A percentile compares a stretch with the other conserved stretches of the same genome.
Conservation (phyloP, 2,329 filamentous ascomycete species). For the Fusarium sp. region DNA sequence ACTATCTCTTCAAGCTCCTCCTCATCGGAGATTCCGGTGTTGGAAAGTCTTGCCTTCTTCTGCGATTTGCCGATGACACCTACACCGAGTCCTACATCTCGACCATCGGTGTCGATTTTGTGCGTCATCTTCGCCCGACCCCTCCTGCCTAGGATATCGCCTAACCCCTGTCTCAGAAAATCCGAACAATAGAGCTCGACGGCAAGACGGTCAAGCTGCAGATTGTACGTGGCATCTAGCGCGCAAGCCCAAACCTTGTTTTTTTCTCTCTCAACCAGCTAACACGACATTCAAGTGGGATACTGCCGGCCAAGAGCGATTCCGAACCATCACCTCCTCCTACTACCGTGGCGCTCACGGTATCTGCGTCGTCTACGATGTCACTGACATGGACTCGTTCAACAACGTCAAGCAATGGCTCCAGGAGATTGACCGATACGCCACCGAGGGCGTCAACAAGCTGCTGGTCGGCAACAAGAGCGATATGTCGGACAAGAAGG, state of each 20-base stretch:
- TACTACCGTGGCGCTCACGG: constrained; percentile 99
- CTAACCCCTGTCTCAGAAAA: constrained; percentile 77
- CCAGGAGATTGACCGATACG: constrained; percentile 99
- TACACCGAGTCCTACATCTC: constrained; percentile 99
- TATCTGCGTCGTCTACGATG: constrained; percentile 99
- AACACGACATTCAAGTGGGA: constrained; percentile 78
- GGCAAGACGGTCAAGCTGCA: constrained; percentile 99
- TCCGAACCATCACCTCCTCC: constrained; percentile 99
- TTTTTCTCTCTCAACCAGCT: constrained; percentile 6
- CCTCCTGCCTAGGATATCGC: constrained; percentile 13
- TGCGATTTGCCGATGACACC: constrained; percentile 98
- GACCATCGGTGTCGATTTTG: constrained; percentile 99
- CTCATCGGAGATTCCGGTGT: constrained; percentile 99
- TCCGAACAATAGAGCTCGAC: constrained; percentile 98
- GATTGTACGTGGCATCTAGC: constrained; percentile 76
- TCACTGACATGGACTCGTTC: constrained; percentile 99
- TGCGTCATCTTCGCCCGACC: constrained; percentile 63
- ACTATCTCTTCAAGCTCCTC: constrained; percentile 99
- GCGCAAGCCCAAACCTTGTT: neutral
- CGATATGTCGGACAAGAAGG: constrained; percentile 99
- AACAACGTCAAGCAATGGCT: constrained; percentile 99
- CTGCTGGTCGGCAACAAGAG: constrained; percentile 99
- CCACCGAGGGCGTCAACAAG: constrained; percentile 99
- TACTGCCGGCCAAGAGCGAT: constrained; percentile 98
- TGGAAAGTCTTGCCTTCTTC: constrained; percentile 98